These are phyloP conservation scores for Xylaria telfairii DNA, from an alignment of 495 filamentous ascomycete species.

Conservation along the genomic window DNA sequence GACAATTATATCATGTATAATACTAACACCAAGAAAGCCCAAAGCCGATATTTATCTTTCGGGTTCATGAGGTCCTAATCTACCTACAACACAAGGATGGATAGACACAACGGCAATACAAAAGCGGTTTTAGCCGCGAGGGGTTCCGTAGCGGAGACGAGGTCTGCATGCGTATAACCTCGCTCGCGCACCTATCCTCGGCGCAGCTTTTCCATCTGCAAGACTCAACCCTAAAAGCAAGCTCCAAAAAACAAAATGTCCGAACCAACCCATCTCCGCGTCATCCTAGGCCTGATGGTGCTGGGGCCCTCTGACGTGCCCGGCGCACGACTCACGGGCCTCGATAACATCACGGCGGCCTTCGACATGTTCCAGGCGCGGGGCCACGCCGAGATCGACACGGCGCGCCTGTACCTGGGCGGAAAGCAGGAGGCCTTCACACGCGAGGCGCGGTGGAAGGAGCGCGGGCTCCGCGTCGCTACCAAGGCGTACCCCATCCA, in stretches of 20 bases:
- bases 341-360: slow-evolving; percentile 66
- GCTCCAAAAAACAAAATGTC: slow-evolving; percentile 15
- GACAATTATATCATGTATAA: neutral
- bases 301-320: slow-evolving; percentile 45
- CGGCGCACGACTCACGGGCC: slow-evolving; percentile 62
- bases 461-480: slow-evolving; percentile 73
- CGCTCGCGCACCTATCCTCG: neutral
- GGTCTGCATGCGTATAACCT: neutral
- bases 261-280: slow-evolving; percentile 44
- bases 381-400: slow-evolving; percentile 74
- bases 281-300: slow-evolving; percentile 60
- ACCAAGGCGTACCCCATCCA: slow-evolving; percentile 64
- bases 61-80: neutral
- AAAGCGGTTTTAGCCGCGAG: slow-evolving; percentile 9
- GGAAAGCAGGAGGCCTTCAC: slow-evolving; percentile 81
- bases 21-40: neutral
- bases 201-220: neutral
- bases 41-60: neutral
- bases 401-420: slow-evolving; percentile 70
- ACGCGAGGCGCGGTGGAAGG: slow-evolving; percentile 72
- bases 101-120: neutral
- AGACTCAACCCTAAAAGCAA: neutral
- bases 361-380: slow-evolving; percentile 67
- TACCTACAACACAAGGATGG: neutral
- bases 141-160: neutral